phyloP scores from a whole-genome alignment of 2,329 filamentous ascomycete genomes.

The Cytospora piceae region DNA sequence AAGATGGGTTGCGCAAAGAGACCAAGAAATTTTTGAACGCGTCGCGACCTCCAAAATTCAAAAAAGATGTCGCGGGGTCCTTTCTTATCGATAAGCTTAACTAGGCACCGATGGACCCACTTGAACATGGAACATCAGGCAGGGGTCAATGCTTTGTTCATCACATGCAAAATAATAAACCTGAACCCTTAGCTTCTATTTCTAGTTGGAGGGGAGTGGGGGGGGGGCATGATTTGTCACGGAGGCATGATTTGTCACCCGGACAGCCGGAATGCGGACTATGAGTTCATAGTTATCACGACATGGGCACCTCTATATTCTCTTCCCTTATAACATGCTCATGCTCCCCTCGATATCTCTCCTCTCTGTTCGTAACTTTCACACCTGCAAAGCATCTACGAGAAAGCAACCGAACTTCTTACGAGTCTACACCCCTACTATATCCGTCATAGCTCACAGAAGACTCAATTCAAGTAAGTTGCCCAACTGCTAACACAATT shows the following conservation, averaged over 20 bases:
- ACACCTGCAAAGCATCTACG: background rate
- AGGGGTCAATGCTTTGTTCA: background rate
- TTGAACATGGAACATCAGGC: background rate
- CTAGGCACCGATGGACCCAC: background rate
- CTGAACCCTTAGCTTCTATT: background rate
- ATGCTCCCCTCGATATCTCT: background rate
- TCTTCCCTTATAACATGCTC: background rate
- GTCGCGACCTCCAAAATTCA: slow-evolving; percentile 18
- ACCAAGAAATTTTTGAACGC: slow-evolving; percentile 27
- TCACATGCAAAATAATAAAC: background rate
- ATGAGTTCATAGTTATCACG: background rate
- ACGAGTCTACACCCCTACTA: background rate
- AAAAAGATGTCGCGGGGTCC: slow-evolving; percentile 24
- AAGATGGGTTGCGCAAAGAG: slow-evolving; percentile 24
- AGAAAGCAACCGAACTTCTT: background rate
- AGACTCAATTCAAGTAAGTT: background rate
- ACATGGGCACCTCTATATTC: background rate
- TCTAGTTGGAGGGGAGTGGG: background rate
- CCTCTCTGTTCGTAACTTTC: background rate
- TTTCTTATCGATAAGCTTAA: slow-evolving; percentile 29
- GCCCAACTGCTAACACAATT: background rate
- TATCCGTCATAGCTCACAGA: background rate
- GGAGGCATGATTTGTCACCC: too few species aligned
- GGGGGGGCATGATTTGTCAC: too few species aligned
- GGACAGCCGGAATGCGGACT: background rate